These are phyloP conservation scores for Cercospora berteroae DNA, from an alignment of 2,329 filamentous ascomycete species.

Conservation along the genomic window DNA sequence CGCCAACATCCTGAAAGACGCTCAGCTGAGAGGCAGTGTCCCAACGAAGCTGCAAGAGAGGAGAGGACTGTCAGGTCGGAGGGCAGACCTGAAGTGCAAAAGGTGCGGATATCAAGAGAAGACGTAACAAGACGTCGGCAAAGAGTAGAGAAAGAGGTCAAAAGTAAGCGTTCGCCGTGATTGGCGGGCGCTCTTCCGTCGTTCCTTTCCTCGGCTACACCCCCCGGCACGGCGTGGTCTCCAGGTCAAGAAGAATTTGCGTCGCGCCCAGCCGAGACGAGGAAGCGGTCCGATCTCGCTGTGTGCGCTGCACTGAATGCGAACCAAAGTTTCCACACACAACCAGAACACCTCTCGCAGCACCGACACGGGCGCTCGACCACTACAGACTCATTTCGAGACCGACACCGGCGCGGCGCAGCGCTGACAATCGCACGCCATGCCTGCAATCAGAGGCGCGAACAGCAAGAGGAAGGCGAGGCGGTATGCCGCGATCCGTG, in stretches of 20 bases:
- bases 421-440: conserved; percentile 29
- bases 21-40: conserved; percentile 25
- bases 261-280: conserved; percentile 7
- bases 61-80: conserved; percentile 25
- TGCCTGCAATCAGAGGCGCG: conserved; percentile 52
- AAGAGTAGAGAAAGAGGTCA: conserved; percentile 19
- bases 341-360: background rate
- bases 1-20: conserved; percentile 38
- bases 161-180: conserved; percentile 8
- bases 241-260: conserved; percentile 17
- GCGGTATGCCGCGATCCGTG: conserved; percentile 56
- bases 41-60: conserved; percentile 17
- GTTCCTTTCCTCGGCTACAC: conserved; percentile 10
- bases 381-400: background rate
- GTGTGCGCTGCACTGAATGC: background rate
- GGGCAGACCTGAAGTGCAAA: conserved; percentile 22
- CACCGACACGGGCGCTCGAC: conserved; percentile 7
- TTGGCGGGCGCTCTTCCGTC: conserved; percentile 4
- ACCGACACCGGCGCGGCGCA: conserved; percentile 19
- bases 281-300: conserved; percentile 9
- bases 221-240: conserved; percentile 10
- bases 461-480: conserved; percentile 52
- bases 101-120: conserved; percentile 21
- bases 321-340: conserved; percentile 4
- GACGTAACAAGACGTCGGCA: conserved; percentile 19